phyloP scores from a whole-genome alignment of 73 alveolate species.

The Blepharisma japonicum region DNA sequence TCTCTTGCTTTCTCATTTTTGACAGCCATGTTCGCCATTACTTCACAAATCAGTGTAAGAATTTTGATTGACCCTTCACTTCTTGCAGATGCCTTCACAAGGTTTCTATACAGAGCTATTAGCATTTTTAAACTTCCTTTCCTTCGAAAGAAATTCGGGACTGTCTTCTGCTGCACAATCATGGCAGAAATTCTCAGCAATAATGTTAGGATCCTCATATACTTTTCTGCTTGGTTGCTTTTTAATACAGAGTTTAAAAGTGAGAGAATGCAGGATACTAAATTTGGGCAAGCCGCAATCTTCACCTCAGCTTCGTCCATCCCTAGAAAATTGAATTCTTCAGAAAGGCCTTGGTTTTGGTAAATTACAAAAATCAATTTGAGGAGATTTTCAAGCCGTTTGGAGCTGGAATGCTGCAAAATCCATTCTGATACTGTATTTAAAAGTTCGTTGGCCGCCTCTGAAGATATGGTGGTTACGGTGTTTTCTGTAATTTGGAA shows the following conservation, averaged over 20 bases:
- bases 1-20: constrained; percentile 2
- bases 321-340: too few species aligned
- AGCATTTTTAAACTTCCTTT: background rate
- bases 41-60: background rate
- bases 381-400: too few species aligned
- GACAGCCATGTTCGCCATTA: background rate
- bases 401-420: too few species aligned
- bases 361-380: too few species aligned
- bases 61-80: constrained; percentile 9
- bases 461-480: too few species aligned
- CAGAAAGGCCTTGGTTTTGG: too few species aligned
- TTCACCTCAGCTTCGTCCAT: too few species aligned
- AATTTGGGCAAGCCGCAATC: background rate
- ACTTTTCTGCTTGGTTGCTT: constrained; percentile 1
- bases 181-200: background rate
- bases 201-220: background rate
- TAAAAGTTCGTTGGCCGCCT: too few species aligned
- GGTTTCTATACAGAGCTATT: background rate
- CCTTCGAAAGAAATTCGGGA: constrained; percentile 17
- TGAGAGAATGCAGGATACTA: constrained; percentile 13
- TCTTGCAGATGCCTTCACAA: constrained; percentile 9
- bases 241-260: constrained; percentile 21
- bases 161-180: constrained; percentile 25
- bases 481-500: too few species aligned
- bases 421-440: too few species aligned